Base-by-base conservation (phyloP, 2,329 filamentous ascomycete species). In the Colletotrichum agaves region DNA sequence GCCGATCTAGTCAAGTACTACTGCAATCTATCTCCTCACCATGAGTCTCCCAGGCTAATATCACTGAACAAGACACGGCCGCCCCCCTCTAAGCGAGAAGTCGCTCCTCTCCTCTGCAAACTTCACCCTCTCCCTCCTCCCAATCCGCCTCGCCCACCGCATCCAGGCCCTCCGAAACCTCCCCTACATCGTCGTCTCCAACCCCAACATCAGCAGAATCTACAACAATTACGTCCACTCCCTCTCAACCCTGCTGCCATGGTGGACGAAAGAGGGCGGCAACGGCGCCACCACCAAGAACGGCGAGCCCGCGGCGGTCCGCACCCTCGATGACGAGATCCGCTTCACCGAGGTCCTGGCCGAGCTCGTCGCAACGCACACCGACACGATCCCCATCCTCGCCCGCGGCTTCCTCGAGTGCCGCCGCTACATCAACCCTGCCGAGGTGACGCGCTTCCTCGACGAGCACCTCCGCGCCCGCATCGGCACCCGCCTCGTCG, bases 121-220 rank as follows among this genome's bases (percentile, higher is more conserved):
- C 82, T 98, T 98, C 82, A 97, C 96, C 12, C 91, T 98, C 72
- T 93, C 91, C 31, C 91, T 98, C 60, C 90, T 98, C 10, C 96
- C 96, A 13, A 92, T 96, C 56, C 93, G 96, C 41, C 90, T 99
- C 27, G 96, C 96, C 27, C 93, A 97, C 77, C 93, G 96, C 63
- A 97, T 99, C 71, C 93, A 97, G 78, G 93, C 94, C 47, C 85
- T 99, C 17, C 91, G 94, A 71, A 97, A 97, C 77, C 88, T 99
- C 8, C 96, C 96, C 0, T 99, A 95, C 79, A 98, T 99, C 71
- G 95, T 99, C 62, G 96, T 99, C 27, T 94, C 95, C n/a, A 98
- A 99, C 77, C 93, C 94, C 1, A 93, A 98, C 77, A 94, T 99
- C 73, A 92, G 91, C 27, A 91, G 91, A 74, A 99, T 99, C 71